Conservation (phyloP, 768 basidiomycete genomes). For the Podaxis sp. region DNA sequence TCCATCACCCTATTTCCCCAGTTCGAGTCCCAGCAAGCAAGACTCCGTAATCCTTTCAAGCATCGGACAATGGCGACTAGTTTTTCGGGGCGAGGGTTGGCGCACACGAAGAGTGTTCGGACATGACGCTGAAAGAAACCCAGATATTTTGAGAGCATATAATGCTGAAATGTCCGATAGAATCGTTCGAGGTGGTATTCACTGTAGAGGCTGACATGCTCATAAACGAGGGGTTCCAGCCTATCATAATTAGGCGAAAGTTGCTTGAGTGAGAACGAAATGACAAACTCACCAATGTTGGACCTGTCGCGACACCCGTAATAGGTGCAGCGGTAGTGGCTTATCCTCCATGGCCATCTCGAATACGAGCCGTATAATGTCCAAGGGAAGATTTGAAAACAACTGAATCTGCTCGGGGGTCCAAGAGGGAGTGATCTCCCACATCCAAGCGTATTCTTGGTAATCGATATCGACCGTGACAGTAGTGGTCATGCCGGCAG, state of each 20-base stretch:
- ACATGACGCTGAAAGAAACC: slow-evolving; percentile 4
- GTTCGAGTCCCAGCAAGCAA: slow-evolving; percentile 6
- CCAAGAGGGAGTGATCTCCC: not conserved
- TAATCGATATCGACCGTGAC: not conserved
- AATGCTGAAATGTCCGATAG: slow-evolving; percentile 1
- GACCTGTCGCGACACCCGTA: slow-evolving; percentile 1
- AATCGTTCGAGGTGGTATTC: not conserved
- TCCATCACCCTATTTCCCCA: slow-evolving; percentile 1
- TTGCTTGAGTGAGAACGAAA: not conserved
- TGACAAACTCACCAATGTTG: slow-evolving; percentile 1
- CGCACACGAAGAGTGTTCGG: slow-evolving; percentile 4
- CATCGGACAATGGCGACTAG: not conserved
- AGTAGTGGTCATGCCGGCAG: not conserved
- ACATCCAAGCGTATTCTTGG: not conserved
- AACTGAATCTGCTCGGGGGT: not conserved
- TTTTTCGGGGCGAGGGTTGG: not conserved
- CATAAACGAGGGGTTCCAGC: slow-evolving; percentile 9
- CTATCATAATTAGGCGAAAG: not conserved
- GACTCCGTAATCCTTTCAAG: not conserved
- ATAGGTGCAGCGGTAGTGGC: slow-evolving; percentile 1
- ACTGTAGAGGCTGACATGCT: not conserved
- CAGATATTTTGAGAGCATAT: not conserved
- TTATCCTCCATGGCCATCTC: slow-evolving; percentile 7
- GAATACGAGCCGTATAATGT: slow-evolving; percentile 6
- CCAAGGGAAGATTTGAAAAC: not conserved